phyloP scores from a whole-genome alignment of 2,329 filamentous ascomycete genomes.

The Bipolaris zeicola region DNA sequence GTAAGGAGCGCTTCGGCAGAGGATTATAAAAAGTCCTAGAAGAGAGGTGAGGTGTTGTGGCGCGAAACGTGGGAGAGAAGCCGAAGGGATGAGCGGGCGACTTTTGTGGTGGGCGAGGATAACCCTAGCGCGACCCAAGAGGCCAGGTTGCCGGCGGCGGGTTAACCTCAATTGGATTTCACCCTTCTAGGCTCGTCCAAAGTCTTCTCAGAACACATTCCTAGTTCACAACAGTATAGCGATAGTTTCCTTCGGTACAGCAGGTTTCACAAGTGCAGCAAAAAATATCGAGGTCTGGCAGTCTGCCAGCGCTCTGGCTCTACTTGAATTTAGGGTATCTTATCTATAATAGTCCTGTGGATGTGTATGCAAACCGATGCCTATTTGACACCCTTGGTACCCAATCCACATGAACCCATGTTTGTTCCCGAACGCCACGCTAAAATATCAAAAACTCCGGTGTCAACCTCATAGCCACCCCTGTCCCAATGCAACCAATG shows the following conservation, averaged over 20 bases:
- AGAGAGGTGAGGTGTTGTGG: constrained; percentile 12
- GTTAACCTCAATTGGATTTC: constrained; percentile 27
- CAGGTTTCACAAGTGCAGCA: neutral
- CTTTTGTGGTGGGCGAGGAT: constrained; percentile 33
- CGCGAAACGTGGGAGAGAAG: constrained; percentile 20
- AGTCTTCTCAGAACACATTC: constrained; percentile 35
- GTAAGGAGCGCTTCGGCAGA: constrained; percentile 2
- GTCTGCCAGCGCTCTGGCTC: neutral
- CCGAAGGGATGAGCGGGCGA: constrained; percentile 13
- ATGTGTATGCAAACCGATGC: constrained; percentile 5
- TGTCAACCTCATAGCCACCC: constrained; percentile 1
- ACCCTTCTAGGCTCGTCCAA: constrained; percentile 34
- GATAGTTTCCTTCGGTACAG: too few relatives aligned
- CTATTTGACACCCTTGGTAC: neutral
- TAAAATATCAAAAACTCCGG: constrained; percentile 21
- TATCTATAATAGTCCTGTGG: constrained; percentile 26
- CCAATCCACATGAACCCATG: constrained; percentile 1
- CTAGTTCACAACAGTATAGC: neutral
- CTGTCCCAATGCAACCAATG: constrained; percentile 8
- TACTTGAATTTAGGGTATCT: constrained; percentile 29
- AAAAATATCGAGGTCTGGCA: neutral
- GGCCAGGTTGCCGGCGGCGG: constrained; percentile 32
- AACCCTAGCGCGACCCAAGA: constrained; percentile 30
- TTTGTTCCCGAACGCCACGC: constrained; percentile 30
- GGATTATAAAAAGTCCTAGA: neutral